Base-by-base conservation (phyloP, 768 basidiomycete genomes). In the Pisolithus sp. region DNA sequence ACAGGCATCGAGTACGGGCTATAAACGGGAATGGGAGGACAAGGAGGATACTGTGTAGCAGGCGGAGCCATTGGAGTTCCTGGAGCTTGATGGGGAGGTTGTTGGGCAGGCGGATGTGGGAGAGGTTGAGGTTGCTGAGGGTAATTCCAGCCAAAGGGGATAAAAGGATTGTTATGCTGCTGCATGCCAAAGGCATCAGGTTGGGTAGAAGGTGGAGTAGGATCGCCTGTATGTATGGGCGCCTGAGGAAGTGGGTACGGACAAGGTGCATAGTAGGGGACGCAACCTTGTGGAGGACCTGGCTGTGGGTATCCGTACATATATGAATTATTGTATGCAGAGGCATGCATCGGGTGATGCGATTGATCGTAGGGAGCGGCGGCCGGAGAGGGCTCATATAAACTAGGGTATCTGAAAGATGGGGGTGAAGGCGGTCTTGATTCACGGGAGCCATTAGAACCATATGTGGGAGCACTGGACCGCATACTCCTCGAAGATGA, bases 341-440 rank as follows among this genome's bases (percentile, higher is more conserved):
- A 57, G 46, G 57, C 23, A 40, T 65, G 69, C 20, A 61, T 64
- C 17, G 66, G 58, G 15, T 64, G 57, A 15, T 71, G 67, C 18
- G 70, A 64, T 9, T 62, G 46, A 31, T 66, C 64, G 41, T 65
- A 71, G 45, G 66, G 59, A 15, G 62, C 42, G 42, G 64, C 54
- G 28, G 62, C 54, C 17, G 65, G 61, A 26, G 62, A 61, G 40
- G 83, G 81, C 55, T 90, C 89, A 58, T 90, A 89, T 37, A 89
- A 68, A 2, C 81, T 77, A 17, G 88, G 76, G 65, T 82, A 92
- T 51, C 77, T 82, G 70, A 89, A 86, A 26, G 86, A 80, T 23
- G 66, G 69, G 2, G 89, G 86, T 8, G 88, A 89, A 13, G 86
- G 74, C 2, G 88, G 83, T 57, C 87, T 73, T 23, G 86, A 89